Percentiles rank a stretch among this genome's conserved stretches.
phyloP scores from a whole-genome alignment of 176 grass and related monocot genomes.

The Thalia dealbata region DNA sequence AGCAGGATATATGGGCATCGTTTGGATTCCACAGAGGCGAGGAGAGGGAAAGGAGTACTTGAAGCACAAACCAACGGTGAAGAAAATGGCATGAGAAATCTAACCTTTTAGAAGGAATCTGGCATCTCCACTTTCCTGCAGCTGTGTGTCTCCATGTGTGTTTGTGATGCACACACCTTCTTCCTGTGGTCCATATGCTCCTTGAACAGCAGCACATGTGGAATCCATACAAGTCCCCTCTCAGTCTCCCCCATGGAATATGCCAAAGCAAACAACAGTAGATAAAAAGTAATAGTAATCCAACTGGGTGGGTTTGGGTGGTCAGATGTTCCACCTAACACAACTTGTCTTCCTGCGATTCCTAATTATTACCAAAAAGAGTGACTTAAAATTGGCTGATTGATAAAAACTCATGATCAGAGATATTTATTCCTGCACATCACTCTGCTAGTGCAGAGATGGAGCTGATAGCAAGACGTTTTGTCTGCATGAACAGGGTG shows the following conservation, averaged over 20 bases:
- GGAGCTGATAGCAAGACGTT: too few species aligned
- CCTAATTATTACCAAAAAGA: not conserved
- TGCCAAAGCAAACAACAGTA: not conserved
- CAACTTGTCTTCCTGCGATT: not conserved
- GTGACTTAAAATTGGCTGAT: not conserved
- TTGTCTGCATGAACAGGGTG: not conserved
- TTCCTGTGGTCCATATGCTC: not conserved
- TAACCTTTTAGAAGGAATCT: not conserved
- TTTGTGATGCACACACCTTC: not conserved
- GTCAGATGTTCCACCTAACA: not conserved
- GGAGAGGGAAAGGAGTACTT: not conserved
- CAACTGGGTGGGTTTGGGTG: not conserved
- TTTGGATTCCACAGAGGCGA: too few species aligned
- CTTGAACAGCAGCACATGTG: not conserved
- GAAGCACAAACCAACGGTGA: too few species aligned
- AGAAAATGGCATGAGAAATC: too few species aligned
- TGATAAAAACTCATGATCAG: not conserved
- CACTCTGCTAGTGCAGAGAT: not conserved
- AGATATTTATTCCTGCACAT: not conserved
- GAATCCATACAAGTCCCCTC: slow-evolving; percentile 3
- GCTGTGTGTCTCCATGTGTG: not conserved
- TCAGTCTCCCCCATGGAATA: not conserved
- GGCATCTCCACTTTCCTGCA: not conserved
- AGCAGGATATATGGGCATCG: too few species aligned
- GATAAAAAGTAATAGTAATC: not conserved